Evolutionary conservation across 1,139 yeast species (phyloP).

Genomic region (Magnusiomyces suaveolens): DNA sequence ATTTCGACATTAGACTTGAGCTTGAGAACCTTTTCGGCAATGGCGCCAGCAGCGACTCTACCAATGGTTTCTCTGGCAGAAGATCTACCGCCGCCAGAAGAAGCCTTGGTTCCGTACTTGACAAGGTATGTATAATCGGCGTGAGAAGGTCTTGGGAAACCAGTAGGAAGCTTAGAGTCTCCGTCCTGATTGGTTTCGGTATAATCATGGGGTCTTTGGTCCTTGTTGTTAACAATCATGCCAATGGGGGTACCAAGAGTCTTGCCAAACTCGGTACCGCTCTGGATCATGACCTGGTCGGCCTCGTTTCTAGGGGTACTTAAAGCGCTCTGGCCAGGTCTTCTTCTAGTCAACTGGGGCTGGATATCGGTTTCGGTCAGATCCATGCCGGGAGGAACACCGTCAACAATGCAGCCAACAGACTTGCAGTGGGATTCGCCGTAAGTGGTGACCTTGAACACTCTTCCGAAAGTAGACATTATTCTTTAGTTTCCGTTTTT

Average conservation of each 20-base stretch:
- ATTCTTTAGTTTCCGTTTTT: neutral
- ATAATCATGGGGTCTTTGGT: conserved; percentile 94
- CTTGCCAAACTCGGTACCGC: conserved; percentile 85
- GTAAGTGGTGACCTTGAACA: conserved; percentile 77
- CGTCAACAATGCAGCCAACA: conserved; percentile 98
- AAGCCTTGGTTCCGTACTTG: conserved; percentile 86
- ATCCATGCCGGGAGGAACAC: conserved; percentile 91
- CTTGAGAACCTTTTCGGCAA: conserved; percentile 81
- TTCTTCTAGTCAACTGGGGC: conserved; percentile 90
- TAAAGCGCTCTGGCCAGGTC: conserved; percentile 92
- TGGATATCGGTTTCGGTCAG: conserved; percentile 82
- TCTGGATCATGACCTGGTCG: conserved; percentile 83
- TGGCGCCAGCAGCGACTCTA: conserved; percentile 97
- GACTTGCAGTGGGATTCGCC: conserved; percentile 97
- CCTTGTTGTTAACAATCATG: conserved; percentile 86
- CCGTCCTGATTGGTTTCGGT: conserved; percentile 67
- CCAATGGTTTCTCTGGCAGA: conserved; percentile 98
- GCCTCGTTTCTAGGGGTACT: conserved; percentile 94
- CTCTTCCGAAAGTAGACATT: conserved; percentile 59
- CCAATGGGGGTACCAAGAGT: conserved; percentile 95
- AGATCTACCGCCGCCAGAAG: conserved; percentile 96
- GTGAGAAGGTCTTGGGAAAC: conserved; percentile 92
- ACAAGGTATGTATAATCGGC: conserved; percentile 90
- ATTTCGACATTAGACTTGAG: conserved; percentile 80
- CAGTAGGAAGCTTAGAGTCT: neutral